These are phyloP conservation scores for Epichloe gansuensis DNA, from an alignment of 2,329 filamentous ascomycete genomes.

Conservation along the genomic window DNA sequence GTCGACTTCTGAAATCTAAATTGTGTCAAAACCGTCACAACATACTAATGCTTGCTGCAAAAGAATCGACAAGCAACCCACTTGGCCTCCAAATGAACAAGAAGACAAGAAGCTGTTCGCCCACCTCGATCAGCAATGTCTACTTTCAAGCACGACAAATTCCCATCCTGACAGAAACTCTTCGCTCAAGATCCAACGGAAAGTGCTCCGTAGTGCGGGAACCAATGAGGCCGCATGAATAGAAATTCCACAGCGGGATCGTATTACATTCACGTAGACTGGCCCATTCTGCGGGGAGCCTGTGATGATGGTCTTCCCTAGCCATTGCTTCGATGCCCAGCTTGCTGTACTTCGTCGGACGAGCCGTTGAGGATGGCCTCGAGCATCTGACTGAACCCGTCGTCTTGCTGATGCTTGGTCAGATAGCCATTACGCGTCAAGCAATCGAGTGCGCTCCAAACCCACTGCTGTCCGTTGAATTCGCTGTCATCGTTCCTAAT, in stretches of 20 bases:
- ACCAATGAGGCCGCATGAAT: too few relatives aligned
- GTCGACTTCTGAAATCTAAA: background rate
- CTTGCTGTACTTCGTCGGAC: conserved; percentile 7
- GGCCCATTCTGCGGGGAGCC: background rate
- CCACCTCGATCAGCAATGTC: background rate
- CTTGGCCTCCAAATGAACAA: background rate
- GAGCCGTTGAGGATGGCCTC: conserved; percentile 9
- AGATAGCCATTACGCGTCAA: conserved; percentile 5
- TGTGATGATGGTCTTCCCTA: background rate
- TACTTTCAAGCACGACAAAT: background rate
- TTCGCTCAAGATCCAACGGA: background rate
- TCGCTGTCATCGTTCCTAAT: conserved; percentile 7
- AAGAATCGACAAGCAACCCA: too few relatives aligned
- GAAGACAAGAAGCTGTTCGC: background rate
- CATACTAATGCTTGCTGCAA: background rate
- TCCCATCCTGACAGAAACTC: background rate
- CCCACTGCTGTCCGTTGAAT: conserved; percentile 9
- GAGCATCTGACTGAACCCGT: conserved; percentile 9
- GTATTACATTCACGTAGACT: background rate
- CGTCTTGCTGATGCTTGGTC: conserved; percentile 5
- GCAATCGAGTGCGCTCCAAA: conserved; percentile 5
- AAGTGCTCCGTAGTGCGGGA: too few relatives aligned
- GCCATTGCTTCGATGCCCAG: background rate
- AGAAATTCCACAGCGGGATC: too few relatives aligned
- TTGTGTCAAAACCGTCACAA: background rate